phyloP scores from a whole-genome alignment of 345 rosid genomes.

The Linum usitatissimum region DNA sequence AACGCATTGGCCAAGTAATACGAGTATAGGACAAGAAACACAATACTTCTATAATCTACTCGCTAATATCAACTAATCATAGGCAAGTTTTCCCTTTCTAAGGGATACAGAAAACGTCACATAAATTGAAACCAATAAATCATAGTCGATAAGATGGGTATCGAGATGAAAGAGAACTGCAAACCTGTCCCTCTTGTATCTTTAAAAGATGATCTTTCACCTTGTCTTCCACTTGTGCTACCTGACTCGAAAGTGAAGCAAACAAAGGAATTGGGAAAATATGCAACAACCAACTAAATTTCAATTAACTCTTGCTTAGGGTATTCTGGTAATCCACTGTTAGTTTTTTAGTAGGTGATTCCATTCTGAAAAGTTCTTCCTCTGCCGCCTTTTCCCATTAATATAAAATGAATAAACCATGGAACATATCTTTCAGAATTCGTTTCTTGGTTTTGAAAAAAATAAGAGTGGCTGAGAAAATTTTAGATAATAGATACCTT shows the following conservation, averaged over 20 bases:
- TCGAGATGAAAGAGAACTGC: background rate
- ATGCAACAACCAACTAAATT: background rate
- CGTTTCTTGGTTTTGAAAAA: background rate
- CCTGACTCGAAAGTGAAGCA: constrained; percentile 29
- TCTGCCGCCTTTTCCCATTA: background rate
- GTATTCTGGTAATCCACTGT: background rate
- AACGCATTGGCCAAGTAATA: background rate
- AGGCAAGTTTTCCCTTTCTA: background rate
- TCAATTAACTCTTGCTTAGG: background rate
- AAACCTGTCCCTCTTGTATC: constrained; percentile 50
- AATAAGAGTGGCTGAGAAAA: background rate
- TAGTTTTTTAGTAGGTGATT: background rate
- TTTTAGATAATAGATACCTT: constrained; percentile 46
- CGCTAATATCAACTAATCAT: background rate
- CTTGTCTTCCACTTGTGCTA: constrained; percentile 68
- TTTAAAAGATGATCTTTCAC: constrained; percentile 51
- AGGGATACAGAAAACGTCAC: background rate
- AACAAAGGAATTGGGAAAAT: background rate
- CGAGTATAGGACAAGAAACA: background rate
- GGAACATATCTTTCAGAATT: too few species aligned
- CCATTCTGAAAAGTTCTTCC: background rate
- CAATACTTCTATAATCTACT: background rate
- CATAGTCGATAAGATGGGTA: background rate
- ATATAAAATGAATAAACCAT: background rate
- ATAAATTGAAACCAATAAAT: background rate